Base-by-base conservation (phyloP, 176 grass and related monocot species). In the Urochloa ruziziensis region DNA sequence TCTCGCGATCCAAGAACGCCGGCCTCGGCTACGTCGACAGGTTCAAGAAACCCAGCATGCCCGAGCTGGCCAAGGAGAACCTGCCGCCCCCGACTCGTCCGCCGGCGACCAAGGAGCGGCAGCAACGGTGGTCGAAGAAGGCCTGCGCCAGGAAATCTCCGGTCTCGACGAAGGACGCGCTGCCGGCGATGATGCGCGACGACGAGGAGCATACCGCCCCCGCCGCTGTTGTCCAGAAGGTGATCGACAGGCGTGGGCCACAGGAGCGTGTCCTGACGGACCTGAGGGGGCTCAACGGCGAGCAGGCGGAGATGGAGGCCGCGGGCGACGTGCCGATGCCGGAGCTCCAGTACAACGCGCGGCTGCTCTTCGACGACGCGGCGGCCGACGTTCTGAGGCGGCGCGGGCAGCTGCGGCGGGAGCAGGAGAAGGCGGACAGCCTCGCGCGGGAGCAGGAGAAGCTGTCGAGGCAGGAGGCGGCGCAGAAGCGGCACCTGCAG, bases 181-280 rank as follows among this genome's bases (percentile, higher is more conserved):
- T 92, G 70, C 53, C 90, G 33, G 89, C 85, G 1, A 52, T 16
- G 1, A 52, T 16, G 70, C 77, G 21, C 2, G 71, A 27, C 1
- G 70, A 77, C 23, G 86, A 86, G 84, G 90, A 78, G 79, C 83
- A 85, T 36, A 77, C 83, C 0, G 75, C 86, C 43, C 78, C 86
- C 0, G 73, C 67, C n/a, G 34, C 80, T 17, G 60, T 90, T 85
- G 69, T 94, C 7, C 82, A 82, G 48, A 90, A 94, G 79, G 70
- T 97, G 62, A 74, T 97, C 54, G 89, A 94, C 66, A 94, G 82
- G 91, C 83, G 91, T 48, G 89, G 94, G 10, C 87, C 79, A 4
- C 89, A 94, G 85, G 79, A 82, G 51, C 85, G 87, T n/a, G 89
- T 97, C 61, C 52, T 97, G 44, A 88, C 70, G 0, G 84, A 74